Evolutionary conservation across 345 rosid genomes (phyloP), one percentile per base, ranked within the genome.

Genomic region (Dipteronia dyeriana): DNA sequence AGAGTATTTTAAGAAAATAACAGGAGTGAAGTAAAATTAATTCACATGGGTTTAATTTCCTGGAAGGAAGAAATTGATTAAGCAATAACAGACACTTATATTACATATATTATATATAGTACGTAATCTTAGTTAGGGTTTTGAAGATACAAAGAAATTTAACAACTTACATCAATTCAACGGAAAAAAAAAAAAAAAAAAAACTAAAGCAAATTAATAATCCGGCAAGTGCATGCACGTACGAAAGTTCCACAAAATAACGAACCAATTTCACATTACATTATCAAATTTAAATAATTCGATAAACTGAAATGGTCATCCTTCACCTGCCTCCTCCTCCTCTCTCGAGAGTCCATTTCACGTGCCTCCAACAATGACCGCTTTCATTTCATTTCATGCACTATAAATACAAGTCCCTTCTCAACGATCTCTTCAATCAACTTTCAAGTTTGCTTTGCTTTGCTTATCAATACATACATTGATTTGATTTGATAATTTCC

Each of bases 401-500:
- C 83, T 85, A 87, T 87, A 85, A 81, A 87, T 85, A 78, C 26
- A 72, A 70, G 75, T 69, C n/a, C 43, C 23, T 53, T 17, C 1
- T 17, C 1, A 2, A 26, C 49, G 0, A 2, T 38, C 17, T n/a
- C 57, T 16, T 23, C 61, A 13, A 19, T n/a, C 63, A 59, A 25
- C 63, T 59, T 22, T n/a, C 63, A 59, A 59, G n/a, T 41, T 41
- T 7, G 54, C 54, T 45, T n/a, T 31, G 4, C 3, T 31, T 34
- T 34, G 38, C 38, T 34, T 49, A 12, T 13, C 12, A 11, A 49
- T 49, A 49, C 54, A 49, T 49, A 49, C 16, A 49, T 12, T 34
- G 6, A 34, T 34, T 34, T 34, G 4, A 34, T 34, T 34, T 34
- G 38, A 34, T 10, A 13, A 3, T 49, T 49, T 49, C 54, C 54